These are phyloP conservation scores for Casuarina cunninghamiana DNA, from an alignment of 306 rosid species.

Conservation along the genomic window DNA sequence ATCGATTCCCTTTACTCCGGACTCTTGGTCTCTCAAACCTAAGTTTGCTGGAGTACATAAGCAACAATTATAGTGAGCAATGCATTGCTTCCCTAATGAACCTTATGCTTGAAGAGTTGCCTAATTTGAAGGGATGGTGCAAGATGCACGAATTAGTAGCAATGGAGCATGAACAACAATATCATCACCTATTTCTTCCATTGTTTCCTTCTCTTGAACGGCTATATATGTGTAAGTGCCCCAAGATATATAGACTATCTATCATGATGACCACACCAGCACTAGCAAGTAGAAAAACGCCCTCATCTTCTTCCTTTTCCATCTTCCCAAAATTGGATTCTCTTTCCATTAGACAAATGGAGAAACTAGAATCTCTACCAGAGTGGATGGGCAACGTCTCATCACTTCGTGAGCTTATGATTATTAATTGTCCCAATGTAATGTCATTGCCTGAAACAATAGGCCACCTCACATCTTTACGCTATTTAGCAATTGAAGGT, in stretches of 20 bases:
- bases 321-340: too few species aligned
- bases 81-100: slow-evolving; percentile 21
- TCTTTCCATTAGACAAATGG: too few species aligned
- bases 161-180: not conserved
- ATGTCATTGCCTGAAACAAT: too few species aligned
- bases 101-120: not conserved
- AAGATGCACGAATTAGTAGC: not conserved
- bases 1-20: slow-evolving; percentile 22
- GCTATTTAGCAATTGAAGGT: too few species aligned
- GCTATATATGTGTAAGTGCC: not conserved
- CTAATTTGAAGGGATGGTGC: slow-evolving; percentile 26
- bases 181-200: not conserved
- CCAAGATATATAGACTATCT: not conserved
- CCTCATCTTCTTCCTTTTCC: too few species aligned
- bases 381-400: too few species aligned
- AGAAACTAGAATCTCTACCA: too few species aligned
- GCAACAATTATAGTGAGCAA: not conserved
- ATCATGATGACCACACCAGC: not conserved
- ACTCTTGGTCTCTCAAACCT: accelerated
- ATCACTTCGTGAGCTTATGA: too few species aligned
- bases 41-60: not conserved
- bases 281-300: too few species aligned
- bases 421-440: too few species aligned
- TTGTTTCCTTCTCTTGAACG: not conserved
- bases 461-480: too few species aligned